Conservation (phyloP, 768 basidiomycete genomes). For the Termitomyces sp. region DNA sequence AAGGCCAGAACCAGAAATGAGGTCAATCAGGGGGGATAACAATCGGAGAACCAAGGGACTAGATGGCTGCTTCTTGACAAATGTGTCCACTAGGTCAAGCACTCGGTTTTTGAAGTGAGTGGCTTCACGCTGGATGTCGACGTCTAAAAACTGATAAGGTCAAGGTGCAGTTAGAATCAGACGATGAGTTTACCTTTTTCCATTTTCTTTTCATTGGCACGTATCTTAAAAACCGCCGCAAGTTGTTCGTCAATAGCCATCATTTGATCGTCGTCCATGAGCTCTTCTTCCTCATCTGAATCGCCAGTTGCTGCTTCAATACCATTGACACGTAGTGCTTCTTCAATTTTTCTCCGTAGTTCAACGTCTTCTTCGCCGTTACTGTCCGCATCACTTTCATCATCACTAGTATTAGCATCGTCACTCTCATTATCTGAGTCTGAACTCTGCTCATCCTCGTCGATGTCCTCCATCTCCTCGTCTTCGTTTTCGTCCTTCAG, state of each 20-base stretch:
- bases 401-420: slow-evolving; percentile 26
- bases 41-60: slow-evolving; percentile 63
- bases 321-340: slow-evolving; percentile 55
- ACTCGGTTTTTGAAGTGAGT: slow-evolving; percentile 96
- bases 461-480: slow-evolving; percentile 37
- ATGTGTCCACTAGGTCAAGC: slow-evolving; percentile 89
- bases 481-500: slow-evolving; percentile 41
- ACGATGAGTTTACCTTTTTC: slow-evolving; percentile 52
- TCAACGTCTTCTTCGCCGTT: slow-evolving; percentile 52
- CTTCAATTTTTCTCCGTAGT: slow-evolving; percentile 63
- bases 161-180: not conserved
- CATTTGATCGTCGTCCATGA: slow-evolving; percentile 98
- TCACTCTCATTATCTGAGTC: slow-evolving; percentile 29
- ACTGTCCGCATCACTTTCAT: slow-evolving; percentile 26
- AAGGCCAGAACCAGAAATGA: slow-evolving; percentile 56
- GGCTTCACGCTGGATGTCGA: slow-evolving; percentile 78
- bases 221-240: slow-evolving; percentile 76
- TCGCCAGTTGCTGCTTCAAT: slow-evolving; percentile 52
- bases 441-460: slow-evolving; percentile 30
- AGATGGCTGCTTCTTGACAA: slow-evolving; percentile 70
- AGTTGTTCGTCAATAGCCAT: slow-evolving; percentile 92
- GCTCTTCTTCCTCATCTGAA: slow-evolving; percentile 61
- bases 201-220: slow-evolving; percentile 51
- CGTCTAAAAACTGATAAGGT: slow-evolving; percentile 28
- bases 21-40: slow-evolving; percentile 71